Percentiles rank a stretch among this genome's conserved stretches.
Evolutionary conservation across 1,284 basidiomycete species (phyloP).

Genomic region (Mycena citricolor): DNA sequence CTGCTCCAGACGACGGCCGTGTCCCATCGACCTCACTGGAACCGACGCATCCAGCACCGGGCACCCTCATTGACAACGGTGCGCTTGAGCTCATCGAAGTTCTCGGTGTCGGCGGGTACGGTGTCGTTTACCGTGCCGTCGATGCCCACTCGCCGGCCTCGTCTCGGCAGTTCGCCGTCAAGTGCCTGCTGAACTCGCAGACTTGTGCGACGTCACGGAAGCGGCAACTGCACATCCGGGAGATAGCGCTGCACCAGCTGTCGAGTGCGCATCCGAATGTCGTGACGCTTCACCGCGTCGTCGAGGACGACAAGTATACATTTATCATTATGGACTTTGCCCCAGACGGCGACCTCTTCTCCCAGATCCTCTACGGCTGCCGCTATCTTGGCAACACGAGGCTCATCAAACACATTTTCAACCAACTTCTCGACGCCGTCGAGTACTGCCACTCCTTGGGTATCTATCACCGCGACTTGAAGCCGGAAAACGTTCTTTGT

Average conservation of each 20-base stretch:
- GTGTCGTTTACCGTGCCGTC: slow-evolving; percentile 91
- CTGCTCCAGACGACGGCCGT: slow-evolving; percentile 18
- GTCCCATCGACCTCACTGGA: slow-evolving; percentile 21
- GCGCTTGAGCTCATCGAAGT: slow-evolving; percentile 86
- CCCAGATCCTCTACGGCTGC: slow-evolving; percentile 75
- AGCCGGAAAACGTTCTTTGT: slow-evolving; percentile 97
- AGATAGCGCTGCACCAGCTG: slow-evolving; percentile 85
- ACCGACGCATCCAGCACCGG: slow-evolving; percentile 61
- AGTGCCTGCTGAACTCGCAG: slow-evolving; percentile 74
- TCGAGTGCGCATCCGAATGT: slow-evolving; percentile 87
- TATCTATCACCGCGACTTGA: slow-evolving; percentile 96
- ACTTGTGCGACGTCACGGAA: slow-evolving; percentile 58
- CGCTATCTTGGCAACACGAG: slow-evolving; percentile 77
- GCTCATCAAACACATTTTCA: slow-evolving; percentile 84
- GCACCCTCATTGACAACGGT: slow-evolving; percentile 79
- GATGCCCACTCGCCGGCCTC: slow-evolving; percentile 54
- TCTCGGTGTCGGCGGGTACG: slow-evolving; percentile 93
- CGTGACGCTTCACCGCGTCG: slow-evolving; percentile 86
- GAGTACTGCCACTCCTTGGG: slow-evolving; percentile 86
- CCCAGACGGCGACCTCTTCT: slow-evolving; percentile 90
- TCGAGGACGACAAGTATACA: slow-evolving; percentile 71
- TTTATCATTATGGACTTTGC: slow-evolving; percentile 79
- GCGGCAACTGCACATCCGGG: slow-evolving; percentile 72
- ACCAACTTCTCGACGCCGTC: slow-evolving; percentile 93
- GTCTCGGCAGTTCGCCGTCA: slow-evolving; percentile 85